A percentile compares a stretch with the other conserved stretches of the same genome.
phyloP scores from a whole-genome alignment of 495 filamentous ascomycete genomes.

The Talaromyces nanjingensis region DNA sequence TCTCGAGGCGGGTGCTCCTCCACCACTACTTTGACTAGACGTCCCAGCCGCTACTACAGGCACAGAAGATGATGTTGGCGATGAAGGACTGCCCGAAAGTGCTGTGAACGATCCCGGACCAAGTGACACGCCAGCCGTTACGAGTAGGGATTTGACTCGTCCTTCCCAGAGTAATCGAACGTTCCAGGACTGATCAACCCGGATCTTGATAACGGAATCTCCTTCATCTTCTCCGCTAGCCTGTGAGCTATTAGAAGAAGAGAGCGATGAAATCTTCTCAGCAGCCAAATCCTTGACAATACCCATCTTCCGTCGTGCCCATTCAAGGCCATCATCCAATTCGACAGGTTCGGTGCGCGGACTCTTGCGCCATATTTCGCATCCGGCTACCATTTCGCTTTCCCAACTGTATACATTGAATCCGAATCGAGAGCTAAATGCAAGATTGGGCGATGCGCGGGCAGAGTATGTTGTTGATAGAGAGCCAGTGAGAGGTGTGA shows the following conservation, averaged over 20 bases:
- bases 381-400: constrained; percentile 82
- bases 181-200: constrained; percentile 76
- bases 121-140: constrained; percentile 76
- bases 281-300: background rate
- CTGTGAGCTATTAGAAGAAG: constrained; percentile 18
- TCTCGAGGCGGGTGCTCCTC: constrained; percentile 49
- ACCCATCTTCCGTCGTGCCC: constrained; percentile 37
- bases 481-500: constrained; percentile 91
- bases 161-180: constrained; percentile 92
- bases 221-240: constrained; percentile 51
- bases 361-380: constrained; percentile 73
- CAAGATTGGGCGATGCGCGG: constrained; percentile 69
- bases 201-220: constrained; percentile 82
- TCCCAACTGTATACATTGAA: constrained; percentile 99
- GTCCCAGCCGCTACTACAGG: background rate
- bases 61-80: constrained; percentile 14
- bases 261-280: constrained; percentile 15
- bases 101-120: constrained; percentile 44
- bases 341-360: constrained; percentile 23
- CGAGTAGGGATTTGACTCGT: constrained; percentile 82
- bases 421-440: constrained; percentile 83
- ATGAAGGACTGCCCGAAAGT: constrained; percentile 20
- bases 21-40: constrained; percentile 49
- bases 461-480: constrained; percentile 86
- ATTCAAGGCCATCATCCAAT: constrained; percentile 35